A percentile compares a stretch with the other conserved stretches of the same genome.
Conservation (phyloP, 371 early-diverging fungal genomes). For the Coemansia sp. region DNA sequence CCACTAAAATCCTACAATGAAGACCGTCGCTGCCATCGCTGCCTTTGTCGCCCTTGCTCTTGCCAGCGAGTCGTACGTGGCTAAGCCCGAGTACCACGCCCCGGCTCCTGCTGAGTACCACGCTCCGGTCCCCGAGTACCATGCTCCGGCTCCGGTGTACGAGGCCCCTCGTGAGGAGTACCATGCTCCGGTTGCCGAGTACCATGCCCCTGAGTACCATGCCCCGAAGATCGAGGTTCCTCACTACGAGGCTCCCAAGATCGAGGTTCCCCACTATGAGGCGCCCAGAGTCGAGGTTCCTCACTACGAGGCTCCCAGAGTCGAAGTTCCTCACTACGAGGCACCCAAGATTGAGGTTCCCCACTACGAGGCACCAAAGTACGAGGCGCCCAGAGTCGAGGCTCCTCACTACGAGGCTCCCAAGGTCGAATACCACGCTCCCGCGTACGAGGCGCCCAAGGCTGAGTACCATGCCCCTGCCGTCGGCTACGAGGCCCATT, state of each 20-base stretch:
- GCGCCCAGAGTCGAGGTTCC: constrained; percentile 7
- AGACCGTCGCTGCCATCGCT: constrained; percentile 26
- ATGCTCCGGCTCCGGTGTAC: constrained; percentile 13
- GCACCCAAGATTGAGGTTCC: constrained; percentile 5
- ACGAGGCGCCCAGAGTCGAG: background rate
- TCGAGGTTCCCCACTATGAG: constrained; percentile 5
- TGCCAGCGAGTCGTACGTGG: constrained; percentile 28
- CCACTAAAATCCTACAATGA: constrained; percentile 11
- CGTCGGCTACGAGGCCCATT: constrained; percentile 14
- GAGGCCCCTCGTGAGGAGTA: constrained; percentile 8
- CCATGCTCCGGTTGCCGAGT: constrained; percentile 4
- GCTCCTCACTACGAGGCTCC: constrained; percentile 8
- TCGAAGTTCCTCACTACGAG: constrained; percentile 5
- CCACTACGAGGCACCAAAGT: constrained; percentile 8
- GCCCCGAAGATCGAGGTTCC: constrained; percentile 6
- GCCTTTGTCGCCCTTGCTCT: constrained; percentile 28
- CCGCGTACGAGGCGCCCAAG: constrained; percentile 14
- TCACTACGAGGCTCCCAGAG: constrained; percentile 5
- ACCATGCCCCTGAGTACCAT: constrained; percentile 10
- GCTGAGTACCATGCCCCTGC: constrained; percentile 21
- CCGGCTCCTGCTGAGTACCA: constrained; percentile 10
- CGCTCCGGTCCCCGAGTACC: constrained; percentile 13
- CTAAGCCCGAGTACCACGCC: constrained; percentile 19
- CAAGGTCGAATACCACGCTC: constrained; percentile 13
- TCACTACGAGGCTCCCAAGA: constrained; percentile 6